These are phyloP conservation scores for Capsicum chinense DNA, from an alignment of 257 asterid genomes.

Conservation along the genomic window DNA sequence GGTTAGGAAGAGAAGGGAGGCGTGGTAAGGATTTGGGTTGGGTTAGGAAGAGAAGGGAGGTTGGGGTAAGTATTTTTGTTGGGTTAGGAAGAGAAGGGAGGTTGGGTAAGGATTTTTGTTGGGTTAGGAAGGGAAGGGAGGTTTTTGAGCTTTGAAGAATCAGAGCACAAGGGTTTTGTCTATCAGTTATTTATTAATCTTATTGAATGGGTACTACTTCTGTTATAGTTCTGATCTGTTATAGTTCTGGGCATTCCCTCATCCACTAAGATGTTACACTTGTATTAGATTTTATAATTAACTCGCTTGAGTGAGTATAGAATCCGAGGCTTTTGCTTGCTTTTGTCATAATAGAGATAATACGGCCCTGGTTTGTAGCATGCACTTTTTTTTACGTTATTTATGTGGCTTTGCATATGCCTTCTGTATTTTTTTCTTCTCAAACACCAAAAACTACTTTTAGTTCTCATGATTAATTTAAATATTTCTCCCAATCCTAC, in stretches of 20 bases:
- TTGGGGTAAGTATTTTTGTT: too few species aligned
- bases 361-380: neutral
- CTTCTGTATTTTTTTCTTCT: neutral
- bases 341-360: neutral
- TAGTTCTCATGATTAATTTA: neutral
- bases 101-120: neutral
- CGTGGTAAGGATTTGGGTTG: neutral
- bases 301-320: neutral
- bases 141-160: constrained; percentile 4
- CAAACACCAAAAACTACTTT: neutral
- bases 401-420: too few species aligned
- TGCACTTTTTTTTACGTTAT: too few species aligned
- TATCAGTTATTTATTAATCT: neutral
- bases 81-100: too few species aligned
- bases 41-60: neutral
- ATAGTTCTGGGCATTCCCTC: neutral
- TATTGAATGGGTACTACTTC: neutral
- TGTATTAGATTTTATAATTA: neutral
- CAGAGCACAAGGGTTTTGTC: neutral
- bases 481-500: neutral
- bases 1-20: too few species aligned
- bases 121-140: neutral
- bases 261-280: neutral
- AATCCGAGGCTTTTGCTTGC: constrained; percentile 2
- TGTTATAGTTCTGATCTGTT: neutral